phyloP scores from a whole-genome alignment of 169 alveolate genomes.

The Babesia bovis region DNA sequence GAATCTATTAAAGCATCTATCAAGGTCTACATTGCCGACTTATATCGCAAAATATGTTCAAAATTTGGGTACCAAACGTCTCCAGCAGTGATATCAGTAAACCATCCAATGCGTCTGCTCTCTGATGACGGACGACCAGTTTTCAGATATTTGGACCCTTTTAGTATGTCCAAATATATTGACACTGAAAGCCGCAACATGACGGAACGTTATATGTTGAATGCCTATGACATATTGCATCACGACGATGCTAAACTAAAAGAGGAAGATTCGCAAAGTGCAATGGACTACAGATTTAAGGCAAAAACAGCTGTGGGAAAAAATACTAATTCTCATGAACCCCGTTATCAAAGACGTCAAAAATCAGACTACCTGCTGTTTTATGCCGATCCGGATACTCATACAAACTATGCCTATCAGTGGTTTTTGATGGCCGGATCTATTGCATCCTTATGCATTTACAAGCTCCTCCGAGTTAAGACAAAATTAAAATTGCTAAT shows the following conservation, averaged over 20 bases:
- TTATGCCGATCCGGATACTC: conserved; percentile 88
- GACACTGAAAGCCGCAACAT: conserved; percentile 57
- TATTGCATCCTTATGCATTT: conserved; percentile 66
- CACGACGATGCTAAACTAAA: conserved; percentile 72
- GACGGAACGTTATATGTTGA: conserved; percentile 65
- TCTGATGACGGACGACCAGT: conserved; percentile 54
- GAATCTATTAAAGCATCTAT: conserved; percentile 57
- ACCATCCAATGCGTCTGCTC: conserved; percentile 47
- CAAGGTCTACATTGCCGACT: conserved; percentile 36
- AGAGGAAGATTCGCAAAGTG: neutral
- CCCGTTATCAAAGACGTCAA: conserved; percentile 69
- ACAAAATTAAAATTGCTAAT: conserved; percentile 7
- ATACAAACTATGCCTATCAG: conserved; percentile 87
- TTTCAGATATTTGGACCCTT: conserved; percentile 72
- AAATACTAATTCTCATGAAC: conserved; percentile 38
- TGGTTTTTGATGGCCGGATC: conserved; percentile 81
- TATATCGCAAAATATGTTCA: conserved; percentile 6
- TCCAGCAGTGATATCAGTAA: conserved; percentile 11
- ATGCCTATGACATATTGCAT: conserved; percentile 77
- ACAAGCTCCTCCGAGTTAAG: conserved; percentile 56
- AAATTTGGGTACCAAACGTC: neutral
- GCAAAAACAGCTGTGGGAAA: conserved; percentile 16
- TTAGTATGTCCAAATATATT: conserved; percentile 70
- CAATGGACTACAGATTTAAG: neutral
- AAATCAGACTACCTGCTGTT: conserved; percentile 82